Conservation (phyloP, 768 basidiomycete genomes). For the Gloeopeniophorella convolvens region DNA sequence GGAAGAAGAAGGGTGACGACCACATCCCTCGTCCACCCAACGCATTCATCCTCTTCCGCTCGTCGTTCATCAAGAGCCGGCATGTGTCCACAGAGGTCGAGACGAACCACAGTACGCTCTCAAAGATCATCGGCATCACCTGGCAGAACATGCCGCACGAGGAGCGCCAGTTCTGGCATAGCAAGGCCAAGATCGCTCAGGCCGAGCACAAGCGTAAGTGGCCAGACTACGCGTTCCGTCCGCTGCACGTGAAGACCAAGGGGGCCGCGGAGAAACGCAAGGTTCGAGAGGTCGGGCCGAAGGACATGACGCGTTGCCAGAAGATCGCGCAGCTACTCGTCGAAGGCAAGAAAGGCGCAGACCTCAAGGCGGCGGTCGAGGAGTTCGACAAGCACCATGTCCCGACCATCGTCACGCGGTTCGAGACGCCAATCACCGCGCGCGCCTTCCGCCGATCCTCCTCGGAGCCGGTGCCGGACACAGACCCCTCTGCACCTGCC, state of each 20-base stretch:
- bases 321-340: conserved; percentile 60
- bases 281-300: conserved; percentile 55
- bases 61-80: conserved; percentile 72
- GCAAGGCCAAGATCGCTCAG: conserved; percentile 63
- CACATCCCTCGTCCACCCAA: conserved; percentile 83
- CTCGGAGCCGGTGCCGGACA: conserved; percentile 42
- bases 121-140: conserved; percentile 78
- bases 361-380: conserved; percentile 30
- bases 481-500: conserved; percentile 27
- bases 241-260: conserved; percentile 44
- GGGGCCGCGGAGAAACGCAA: conserved; percentile 44
- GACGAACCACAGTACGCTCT: conserved; percentile 76
- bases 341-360: conserved; percentile 34
- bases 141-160: conserved; percentile 74
- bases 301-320: conserved; percentile 56
- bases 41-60: conserved; percentile 83
- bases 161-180: conserved; percentile 74
- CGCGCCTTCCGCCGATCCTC: conserved; percentile 62
- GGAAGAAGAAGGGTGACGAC: conserved; percentile 64
- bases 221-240: conserved; percentile 71
- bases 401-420: conserved; percentile 60
- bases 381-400: conserved; percentile 43
- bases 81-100: conserved; percentile 73
- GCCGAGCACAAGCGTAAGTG: conserved; percentile 71
- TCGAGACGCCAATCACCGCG: conserved; percentile 70